Base-by-base conservation (phyloP, 306 rosid genomes). In the Cicer cuneatum region DNA sequence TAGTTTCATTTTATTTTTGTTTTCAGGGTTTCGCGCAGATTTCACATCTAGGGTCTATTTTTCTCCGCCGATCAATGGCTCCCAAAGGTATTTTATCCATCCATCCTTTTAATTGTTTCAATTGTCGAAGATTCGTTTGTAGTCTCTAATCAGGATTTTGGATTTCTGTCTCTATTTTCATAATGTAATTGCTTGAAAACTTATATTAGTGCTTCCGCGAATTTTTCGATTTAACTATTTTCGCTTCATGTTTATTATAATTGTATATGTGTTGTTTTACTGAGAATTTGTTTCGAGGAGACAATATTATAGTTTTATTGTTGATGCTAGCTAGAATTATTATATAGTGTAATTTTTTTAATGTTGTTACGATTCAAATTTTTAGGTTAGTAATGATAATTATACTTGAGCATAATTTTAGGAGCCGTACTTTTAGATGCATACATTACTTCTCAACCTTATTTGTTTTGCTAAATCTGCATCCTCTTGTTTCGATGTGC, bases 61-160 rank as follows among this genome's bases (percentile, higher is more conserved):
- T 14, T 43, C 66, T 73, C 57, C 87, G 7, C 66, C 69, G 7
- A 69, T 19, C 67, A 56, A 90, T 90, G 96, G 91, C 93, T 78
- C 91, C 72, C 37, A 86, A 88, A 80, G 93, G 96, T 90, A 82
- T 49, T 74, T n/a, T 6, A 39, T 9, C 48, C 9, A 0, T 49
- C 12, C 1, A 51, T 48, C 8, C 40, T 6, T 9, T 10, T 7
- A 9, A 5, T 46, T 29, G 35, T 14, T 38, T 49, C 56, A 49
- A 49, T 49, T 7, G 21, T 49, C 18, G 21, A 14, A 49, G 9
- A 46, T 46, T 46, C 56, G 1, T 13, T 10, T 48, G 5, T 5
- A 10, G 14, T 53, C 43, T 40, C 12, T 21, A 1, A 29, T 29
- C 5, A 29, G 35, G 5, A 29, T 29, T 29, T 71, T 12, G 10